Evolutionary conservation across 2,329 filamentous ascomycete genomes (phyloP), one percentile per base, ranked within the genome.

Genomic region (Thielaviopsis ethacetica): DNA sequence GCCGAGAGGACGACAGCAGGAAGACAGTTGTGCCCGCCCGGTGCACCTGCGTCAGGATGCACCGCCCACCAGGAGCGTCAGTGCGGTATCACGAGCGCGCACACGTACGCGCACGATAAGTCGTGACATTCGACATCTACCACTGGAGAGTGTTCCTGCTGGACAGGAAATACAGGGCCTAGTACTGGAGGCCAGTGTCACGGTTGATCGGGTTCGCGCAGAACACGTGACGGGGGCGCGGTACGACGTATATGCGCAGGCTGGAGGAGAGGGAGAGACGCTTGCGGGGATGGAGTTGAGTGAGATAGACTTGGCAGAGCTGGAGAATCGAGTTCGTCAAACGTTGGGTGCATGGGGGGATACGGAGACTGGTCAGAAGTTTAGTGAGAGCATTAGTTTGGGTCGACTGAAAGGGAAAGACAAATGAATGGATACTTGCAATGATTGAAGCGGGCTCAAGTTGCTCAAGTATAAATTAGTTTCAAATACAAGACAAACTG

Each of bases 71-170:
- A 44, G 38, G 38, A n/a, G 38, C 17, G 15, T n/a, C 38, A 44
- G 38, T n/a, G 13, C 15, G 17, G 13, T 30, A 4, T 47, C 34
- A 5, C 34, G 34, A 53, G 22, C 49, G 9, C 44, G 22, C 19
- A 22, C 49, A 22, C 54, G 22, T 30, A 22, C 54, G 26, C 22
- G 44, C 24, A 56, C 24, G 21, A 26, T 21, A 38, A 53, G 34
- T 38, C 51, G 51, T 24, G 30, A 30, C 13, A 53, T 53, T 21
- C 56, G 38, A 10, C 22, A 44, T 41, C 62, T 68, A 38, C 65
- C 66, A 9, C 59, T 69, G 7, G 68, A 68, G 61, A 63, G 52
- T 26, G 64, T 65, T n/a, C 62, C 67, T 21, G 56, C 13, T 26
- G 49, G 56, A 3, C 54, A 64, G 27, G 50, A 62, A 51, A 65